phyloP scores from a whole-genome alignment of 225 moss, liverwort and hornwort species.

The Marchantia paleacea region DNA sequence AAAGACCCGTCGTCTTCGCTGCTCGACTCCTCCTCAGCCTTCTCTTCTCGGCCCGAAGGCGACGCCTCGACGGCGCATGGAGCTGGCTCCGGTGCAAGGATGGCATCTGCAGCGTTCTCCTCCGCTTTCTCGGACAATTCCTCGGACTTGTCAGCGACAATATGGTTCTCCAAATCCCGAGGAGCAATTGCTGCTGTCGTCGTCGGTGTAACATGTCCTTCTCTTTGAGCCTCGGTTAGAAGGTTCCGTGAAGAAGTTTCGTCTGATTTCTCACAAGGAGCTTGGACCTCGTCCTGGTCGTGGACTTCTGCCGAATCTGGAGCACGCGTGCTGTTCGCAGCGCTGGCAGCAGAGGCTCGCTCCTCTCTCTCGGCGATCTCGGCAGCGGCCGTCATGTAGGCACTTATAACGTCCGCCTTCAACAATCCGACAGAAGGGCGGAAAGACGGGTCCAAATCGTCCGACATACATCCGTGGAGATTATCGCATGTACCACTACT shows the following conservation, averaged over 20 bases:
- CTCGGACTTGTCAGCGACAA: not conserved
- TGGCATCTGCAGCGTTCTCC: not conserved
- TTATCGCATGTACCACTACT: not conserved
- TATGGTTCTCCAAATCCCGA: not conserved
- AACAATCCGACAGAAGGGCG: not conserved
- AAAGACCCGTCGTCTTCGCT: not conserved
- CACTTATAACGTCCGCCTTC: not conserved
- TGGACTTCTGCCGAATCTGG: not conserved
- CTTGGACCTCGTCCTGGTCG: not conserved
- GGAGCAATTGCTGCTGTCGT: not conserved
- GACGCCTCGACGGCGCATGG: too few relatives aligned
- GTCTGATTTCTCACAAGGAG: not conserved
- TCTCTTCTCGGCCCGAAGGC: not conserved
- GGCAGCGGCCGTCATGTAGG: constrained; percentile 20
- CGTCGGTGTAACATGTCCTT: too few relatives aligned
- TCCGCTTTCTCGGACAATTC: not conserved
- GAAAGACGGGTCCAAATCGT: constrained; percentile 12
- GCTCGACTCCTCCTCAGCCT: too few relatives aligned
- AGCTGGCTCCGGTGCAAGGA: not conserved
- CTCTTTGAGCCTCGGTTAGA: too few relatives aligned
- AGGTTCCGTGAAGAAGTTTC: not conserved
- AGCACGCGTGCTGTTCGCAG: too few relatives aligned
- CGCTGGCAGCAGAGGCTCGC: not conserved
- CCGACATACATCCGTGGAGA: not conserved
- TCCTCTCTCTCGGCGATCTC: not conserved